These are phyloP conservation scores for Xylaria sp. DNA, from an alignment of 2,329 filamentous ascomycete species.

Conservation along the genomic window DNA sequence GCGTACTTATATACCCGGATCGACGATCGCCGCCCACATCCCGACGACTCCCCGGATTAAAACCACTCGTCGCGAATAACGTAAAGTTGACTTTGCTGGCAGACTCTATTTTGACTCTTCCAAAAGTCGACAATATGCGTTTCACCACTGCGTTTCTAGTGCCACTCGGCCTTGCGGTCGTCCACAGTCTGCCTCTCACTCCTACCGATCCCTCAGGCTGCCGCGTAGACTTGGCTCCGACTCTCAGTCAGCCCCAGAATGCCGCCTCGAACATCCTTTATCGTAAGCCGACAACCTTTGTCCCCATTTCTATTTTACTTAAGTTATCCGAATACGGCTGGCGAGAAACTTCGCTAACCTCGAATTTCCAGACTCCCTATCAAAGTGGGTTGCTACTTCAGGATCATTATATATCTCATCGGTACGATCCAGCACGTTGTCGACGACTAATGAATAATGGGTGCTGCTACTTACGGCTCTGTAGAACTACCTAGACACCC, in stretches of 20 bases:
- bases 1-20: constrained; percentile 15
- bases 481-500: constrained; percentile 20
- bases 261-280: constrained; percentile 18
- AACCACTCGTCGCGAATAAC: background rate
- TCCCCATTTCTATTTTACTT: background rate
- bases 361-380: constrained; percentile 9
- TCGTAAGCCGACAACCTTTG: background rate
- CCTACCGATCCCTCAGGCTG: constrained; percentile 3
- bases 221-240: constrained; percentile 10
- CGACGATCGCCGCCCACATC: background rate
- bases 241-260: constrained; percentile 15
- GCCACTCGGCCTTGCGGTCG: constrained; percentile 19
- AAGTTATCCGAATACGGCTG: no score
- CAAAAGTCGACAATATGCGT: constrained; percentile 10
- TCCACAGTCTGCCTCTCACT: constrained; percentile 4
- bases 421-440: constrained; percentile 3
- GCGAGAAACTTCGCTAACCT: background rate
- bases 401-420: constrained; percentile 14
- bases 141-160: constrained; percentile 5
- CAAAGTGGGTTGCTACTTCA: constrained; percentile 17
- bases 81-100: background rate
- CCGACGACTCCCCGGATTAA: background rate
- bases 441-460: background rate
- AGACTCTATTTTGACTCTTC: background rate
- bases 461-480: background rate